These are phyloP conservation scores for Xylariaceae sp. DNA, from an alignment of 2,329 filamentous ascomycete genomes.

Conservation along the genomic window DNA sequence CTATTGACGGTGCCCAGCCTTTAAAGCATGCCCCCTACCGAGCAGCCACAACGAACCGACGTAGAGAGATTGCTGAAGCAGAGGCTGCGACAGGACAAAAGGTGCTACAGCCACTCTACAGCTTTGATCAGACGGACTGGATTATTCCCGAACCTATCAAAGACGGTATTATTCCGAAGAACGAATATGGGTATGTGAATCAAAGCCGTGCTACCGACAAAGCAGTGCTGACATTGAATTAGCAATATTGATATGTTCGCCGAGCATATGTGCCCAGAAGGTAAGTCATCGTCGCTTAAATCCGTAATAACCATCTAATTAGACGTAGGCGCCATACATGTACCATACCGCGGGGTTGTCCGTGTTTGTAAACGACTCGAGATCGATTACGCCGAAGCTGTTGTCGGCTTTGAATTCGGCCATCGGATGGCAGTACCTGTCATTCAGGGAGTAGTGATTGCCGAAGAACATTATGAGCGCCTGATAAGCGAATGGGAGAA, in stretches of 20 bases:
- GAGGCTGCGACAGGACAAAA: conserved; percentile 82
- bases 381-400: conserved; percentile 91
- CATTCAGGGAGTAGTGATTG: conserved; percentile 87
- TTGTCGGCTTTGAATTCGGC: conserved; percentile 95
- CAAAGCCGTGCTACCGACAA: not conserved
- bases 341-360: conserved; percentile 77
- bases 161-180: conserved; percentile 89
- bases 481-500: conserved; percentile 80
- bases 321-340: conserved; percentile 74
- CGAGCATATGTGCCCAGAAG: conserved; percentile 83
- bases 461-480: conserved; percentile 75
- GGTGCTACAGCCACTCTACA: conserved; percentile 84
- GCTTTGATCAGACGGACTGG: conserved; percentile 86
- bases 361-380: conserved; percentile 82
- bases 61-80: conserved; percentile 86
- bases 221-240: conserved; percentile 10
- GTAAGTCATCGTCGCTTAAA: conserved; percentile 37
- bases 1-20: conserved; percentile 72
- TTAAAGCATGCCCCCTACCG: conserved; percentile 89
- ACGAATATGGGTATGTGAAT: conserved; percentile 71
- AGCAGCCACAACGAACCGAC: conserved; percentile 85
- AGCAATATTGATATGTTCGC: conserved; percentile 93
- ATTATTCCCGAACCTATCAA: conserved; percentile 89
- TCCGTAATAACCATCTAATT: conserved; percentile 17
- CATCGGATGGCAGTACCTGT: conserved; percentile 92